Base-by-base conservation (phyloP, 202 grass and related monocot genomes). In the Eragrostis tef region DNA sequence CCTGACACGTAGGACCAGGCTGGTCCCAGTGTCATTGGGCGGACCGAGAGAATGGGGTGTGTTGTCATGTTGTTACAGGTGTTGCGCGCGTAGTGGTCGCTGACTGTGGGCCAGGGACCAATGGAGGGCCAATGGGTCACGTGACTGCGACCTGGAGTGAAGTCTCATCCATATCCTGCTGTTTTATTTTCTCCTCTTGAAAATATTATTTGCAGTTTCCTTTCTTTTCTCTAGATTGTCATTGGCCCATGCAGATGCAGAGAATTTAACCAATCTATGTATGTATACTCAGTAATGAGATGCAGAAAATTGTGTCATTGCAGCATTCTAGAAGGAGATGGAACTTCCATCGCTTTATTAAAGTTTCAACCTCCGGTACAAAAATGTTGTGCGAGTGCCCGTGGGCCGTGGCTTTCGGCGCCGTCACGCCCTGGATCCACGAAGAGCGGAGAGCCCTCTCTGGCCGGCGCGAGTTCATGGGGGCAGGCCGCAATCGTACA, bases 61-160 rank as follows among this genome's bases (percentile, higher is more conserved):
- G 56, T n/a, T 17, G 57, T 3, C 0, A 29, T 46, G 39, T 26
- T 58, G 42, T 59, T 59, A 47, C 16, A 71, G 10, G 53, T 81
- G 50, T 70, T 62, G 54, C 46, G 3, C 10, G 1, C 11, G 6
- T 6, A 25, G 27, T 56, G 29, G 24, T 68, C 5, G 0, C 50
- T 72, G 87, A 85, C 24, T 9, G 13, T 71, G 64, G 81, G 82
- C 2, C 64, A 2, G 0, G 11, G 16, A 3, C 26, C 2, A 12
- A 56, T 16, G 49, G 61, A 24, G 36, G 36, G 74, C 79, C 79
- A 83, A 79, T 83, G 79, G 79, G 69, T 9, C 88, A 90, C 84
- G 79, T 90, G 88, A 83, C 69, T 25, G 60, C 11, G 66, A 68
- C 21, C 49, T 62, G 78, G 71, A 22, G 45, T 3, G 20, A 15